Evolutionary conservation across 352 stramenopile species (phyloP).

Genomic region (Globisporangium solare): DNA sequence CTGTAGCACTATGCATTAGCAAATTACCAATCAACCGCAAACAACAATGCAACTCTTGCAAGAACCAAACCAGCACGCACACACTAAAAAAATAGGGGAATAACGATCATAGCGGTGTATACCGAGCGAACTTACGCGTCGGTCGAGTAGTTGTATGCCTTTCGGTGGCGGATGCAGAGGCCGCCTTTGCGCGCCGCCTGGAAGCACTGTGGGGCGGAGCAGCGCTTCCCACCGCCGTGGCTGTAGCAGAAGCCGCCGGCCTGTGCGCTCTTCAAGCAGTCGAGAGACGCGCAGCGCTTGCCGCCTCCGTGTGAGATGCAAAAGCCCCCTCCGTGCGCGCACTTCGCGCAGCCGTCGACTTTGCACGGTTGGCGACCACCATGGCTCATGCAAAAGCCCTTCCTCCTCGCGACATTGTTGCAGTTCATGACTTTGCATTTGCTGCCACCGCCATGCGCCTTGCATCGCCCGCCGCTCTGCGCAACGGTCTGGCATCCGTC

Average conservation of each 20-base stretch:
- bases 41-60: background rate
- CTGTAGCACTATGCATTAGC: no score
- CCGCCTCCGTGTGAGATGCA: slow-evolving; percentile 74
- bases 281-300: slow-evolving; percentile 53
- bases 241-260: slow-evolving; percentile 77
- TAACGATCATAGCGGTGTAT: background rate
- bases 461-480: slow-evolving; percentile 77
- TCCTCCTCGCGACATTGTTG: slow-evolving; percentile 54
- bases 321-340: slow-evolving; percentile 66
- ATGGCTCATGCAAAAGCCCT: slow-evolving; percentile 73
- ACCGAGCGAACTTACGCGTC: background rate
- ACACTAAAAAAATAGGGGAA: background rate
- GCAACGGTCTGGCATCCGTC: slow-evolving; percentile 61
- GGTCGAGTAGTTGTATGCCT: slow-evolving; percentile 12
- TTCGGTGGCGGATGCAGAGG: slow-evolving; percentile 78
- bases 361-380: slow-evolving; percentile 75
- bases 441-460: slow-evolving; percentile 78
- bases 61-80: background rate
- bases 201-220: slow-evolving; percentile 61
- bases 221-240: slow-evolving; percentile 75
- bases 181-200: slow-evolving; percentile 71
- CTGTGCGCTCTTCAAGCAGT: slow-evolving; percentile 68
- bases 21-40: background rate
- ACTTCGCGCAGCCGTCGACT: slow-evolving; percentile 59
- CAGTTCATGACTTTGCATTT: slow-evolving; percentile 66